Conservation (phyloP, 257 asterid species). For the Cynanchum wilfordii region DNA sequence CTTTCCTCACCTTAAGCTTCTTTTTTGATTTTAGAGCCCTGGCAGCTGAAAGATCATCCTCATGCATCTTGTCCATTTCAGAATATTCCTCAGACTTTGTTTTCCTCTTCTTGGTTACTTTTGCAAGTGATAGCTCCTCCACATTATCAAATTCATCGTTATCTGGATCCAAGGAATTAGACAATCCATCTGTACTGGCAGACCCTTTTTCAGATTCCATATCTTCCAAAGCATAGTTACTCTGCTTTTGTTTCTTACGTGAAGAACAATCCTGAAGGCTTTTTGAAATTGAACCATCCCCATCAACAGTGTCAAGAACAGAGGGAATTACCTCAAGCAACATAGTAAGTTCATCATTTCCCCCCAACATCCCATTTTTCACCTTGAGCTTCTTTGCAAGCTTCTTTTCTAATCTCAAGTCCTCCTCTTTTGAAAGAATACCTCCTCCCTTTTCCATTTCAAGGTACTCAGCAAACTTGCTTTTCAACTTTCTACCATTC, state of each 20-base stretch:
- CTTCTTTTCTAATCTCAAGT: slow-evolving; percentile 57
- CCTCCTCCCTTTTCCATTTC: slow-evolving; percentile 49
- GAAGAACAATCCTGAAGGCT: slow-evolving; percentile 15
- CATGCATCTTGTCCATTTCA: slow-evolving; percentile 30
- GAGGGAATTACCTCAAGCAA: slow-evolving; percentile 64
- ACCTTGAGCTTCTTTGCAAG: slow-evolving; percentile 80
- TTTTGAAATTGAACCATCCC: slow-evolving; percentile 14
- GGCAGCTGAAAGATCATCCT: slow-evolving; percentile 28
- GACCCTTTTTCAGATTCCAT: slow-evolving; percentile 20
- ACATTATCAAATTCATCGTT: slow-evolving; percentile 31
- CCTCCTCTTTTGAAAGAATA: slow-evolving; percentile 39
- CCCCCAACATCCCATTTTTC: slow-evolving; percentile 53
- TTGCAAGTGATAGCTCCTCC: slow-evolving; percentile 20
- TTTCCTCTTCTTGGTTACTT: slow-evolving; percentile 34
- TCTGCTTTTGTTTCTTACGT: slow-evolving; percentile 20
- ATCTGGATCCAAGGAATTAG: slow-evolving; percentile 26
- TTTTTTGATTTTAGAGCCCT: slow-evolving; percentile 49
- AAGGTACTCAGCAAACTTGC: slow-evolving; percentile 49
- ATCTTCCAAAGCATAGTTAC: slow-evolving; percentile 26
- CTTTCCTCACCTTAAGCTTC: slow-evolving; percentile 65
- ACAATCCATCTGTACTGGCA: slow-evolving; percentile 26
- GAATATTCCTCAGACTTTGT: slow-evolving; percentile 39
- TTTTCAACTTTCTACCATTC: slow-evolving; percentile 25
- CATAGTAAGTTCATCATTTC: slow-evolving; percentile 49
- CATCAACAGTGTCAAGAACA: slow-evolving; percentile 30